Percentiles rank a stretch among this genome's conserved stretches.
These are phyloP conservation scores for Nakaseomyces nivariensis DNA, from an alignment of 1,139 yeast genomes.

Conservation along the genomic window DNA sequence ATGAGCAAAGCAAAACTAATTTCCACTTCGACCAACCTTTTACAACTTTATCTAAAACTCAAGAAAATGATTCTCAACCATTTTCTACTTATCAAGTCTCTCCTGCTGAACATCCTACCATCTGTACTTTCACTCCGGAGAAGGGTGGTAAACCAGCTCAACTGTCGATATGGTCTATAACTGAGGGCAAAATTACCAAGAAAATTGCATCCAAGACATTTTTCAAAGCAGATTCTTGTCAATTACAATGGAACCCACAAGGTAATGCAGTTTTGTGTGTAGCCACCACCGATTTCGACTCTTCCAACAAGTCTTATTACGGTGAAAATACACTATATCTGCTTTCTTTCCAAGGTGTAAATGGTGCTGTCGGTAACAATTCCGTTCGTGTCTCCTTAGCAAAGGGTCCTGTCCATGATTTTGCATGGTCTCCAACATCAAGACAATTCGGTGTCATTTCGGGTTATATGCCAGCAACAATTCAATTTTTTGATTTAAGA, in stretches of 20 bases:
- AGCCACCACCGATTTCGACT: constrained; percentile 93
- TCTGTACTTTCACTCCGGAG: constrained; percentile 87
- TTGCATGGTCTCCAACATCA: constrained; percentile 94
- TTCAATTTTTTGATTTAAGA: constrained; percentile 88
- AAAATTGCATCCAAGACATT: constrained; percentile 82
- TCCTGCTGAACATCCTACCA: constrained; percentile 86
- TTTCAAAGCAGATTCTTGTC: constrained; percentile 92
- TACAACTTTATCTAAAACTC: constrained; percentile 42
- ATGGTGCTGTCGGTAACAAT: constrained; percentile 83
- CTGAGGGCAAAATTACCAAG: constrained; percentile 52
- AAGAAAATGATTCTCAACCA: constrained; percentile 45
- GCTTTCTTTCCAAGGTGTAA: constrained; percentile 36
- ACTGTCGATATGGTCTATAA: constrained; percentile 69
- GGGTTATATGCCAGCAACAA: constrained; percentile 96
- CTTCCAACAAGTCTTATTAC: constrained; percentile 87
- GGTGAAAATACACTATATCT: constrained; percentile 92
- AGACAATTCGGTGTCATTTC: constrained; percentile 95
- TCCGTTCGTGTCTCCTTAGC: constrained; percentile 82
- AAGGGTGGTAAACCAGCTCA: constrained; percentile 77
- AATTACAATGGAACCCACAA: constrained; percentile 82
- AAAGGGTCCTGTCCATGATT: constrained; percentile 94
- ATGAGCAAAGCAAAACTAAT: constrained; percentile 23
- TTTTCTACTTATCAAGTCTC: constrained; percentile 55
- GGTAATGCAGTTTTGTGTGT: constrained; percentile 92
- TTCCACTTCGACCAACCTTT: constrained; percentile 48